Base-by-base conservation (phyloP, 139 green algal species). In the Mesotaenium endlicherianum region DNA sequence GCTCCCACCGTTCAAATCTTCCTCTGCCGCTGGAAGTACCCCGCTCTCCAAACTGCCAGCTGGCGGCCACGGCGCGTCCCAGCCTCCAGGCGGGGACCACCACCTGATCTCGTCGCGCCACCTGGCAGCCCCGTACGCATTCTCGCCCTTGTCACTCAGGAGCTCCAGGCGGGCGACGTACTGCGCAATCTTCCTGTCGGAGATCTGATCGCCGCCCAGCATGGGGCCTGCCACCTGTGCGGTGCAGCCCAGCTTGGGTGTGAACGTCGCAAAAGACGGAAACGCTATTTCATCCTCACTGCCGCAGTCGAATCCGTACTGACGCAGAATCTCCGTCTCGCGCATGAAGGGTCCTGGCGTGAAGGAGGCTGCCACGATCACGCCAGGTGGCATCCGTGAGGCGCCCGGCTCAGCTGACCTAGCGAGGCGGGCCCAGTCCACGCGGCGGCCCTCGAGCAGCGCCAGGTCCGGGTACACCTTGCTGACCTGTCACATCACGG, bases 221-320 rank as follows among this genome's bases (percentile, higher is more conserved):
- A 38, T 47, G 6, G 60, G 60, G 11, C 41, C 8, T 14, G 6
- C 8, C 17, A 72, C 11, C 6, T 6, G 36, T 47, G 60, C 60
- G 6, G 60, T 40, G 11, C 60, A 72, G 17, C 36, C 60, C 8
- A 40, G 43, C 43, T 72, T 72, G 41, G 60, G 8, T 5, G 41
- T 38, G 11, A 72, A 72, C 41, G 5, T 72, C 8, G 43, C 60
- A 72, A 72, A 72, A 72, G 41, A 36, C 36, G 60, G 60, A 72
- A 72, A 47, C 8, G 8, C 11, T n/a, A n/a, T n/a, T n/a, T n/a
- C n/a, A n/a, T n/a, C n/a, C 8, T 40, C 5, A 6, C 36, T 47
- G 11, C 8, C 6, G 11, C 60, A 72, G 41, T 72, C 60, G 11
- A 72, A 38, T 8, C 60, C 60, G n/a, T n/a, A n/a, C n/a, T n/a